Evolutionary conservation across 306 rosid genomes (phyloP), one percentile per base, ranked within the genome.

Genomic region (Geum urbanum): DNA sequence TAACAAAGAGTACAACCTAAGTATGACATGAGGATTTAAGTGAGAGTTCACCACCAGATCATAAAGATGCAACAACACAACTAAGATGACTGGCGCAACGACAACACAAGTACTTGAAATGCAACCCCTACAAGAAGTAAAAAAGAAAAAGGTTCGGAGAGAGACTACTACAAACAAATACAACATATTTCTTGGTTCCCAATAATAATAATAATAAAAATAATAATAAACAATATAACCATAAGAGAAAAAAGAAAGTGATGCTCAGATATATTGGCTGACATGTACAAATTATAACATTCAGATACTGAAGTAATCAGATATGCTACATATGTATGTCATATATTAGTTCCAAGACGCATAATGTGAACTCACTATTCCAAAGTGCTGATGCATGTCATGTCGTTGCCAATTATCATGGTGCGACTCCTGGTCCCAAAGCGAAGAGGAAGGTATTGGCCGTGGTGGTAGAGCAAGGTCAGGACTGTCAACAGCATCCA

Each of bases 331-430:
- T 56, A 24, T 9, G 5, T 11, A 35, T 35, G 45, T 59, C 64
- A 59, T 16, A 59, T 47, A 72, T 39, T 54, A 57, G 47, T n/a
- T 43, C 43, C 22, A 57, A 18, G 46, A 62, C 70, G 71, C 41
- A 63, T 57, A 19, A 62, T 35, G 76, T 69, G 73, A 71, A 86
- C 91, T 53, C 80, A 87, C 91, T 63, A 81, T 84, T 80, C 97
- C 96, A 16, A 79, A 68, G 15, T 81, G 97, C 70, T 84, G 97
- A 80, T 79, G 92, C 75, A 87, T 73, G 73, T 77, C 91, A 70
- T 74, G 84, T 37, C 74, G 96, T 35, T 88, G 74, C 97, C 97
- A 94, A 70, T 78, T 74, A 79, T 85, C 89, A 82, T 74, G 83
- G 40, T 76, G 88, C 4, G 86, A 72, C 71, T 74, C 92, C 47